Percentiles rank a stretch among this genome's conserved stretches.
Evolutionary conservation across 768 basidiomycete genomes (phyloP).

Genomic region (Naganishia randhawae): DNA sequence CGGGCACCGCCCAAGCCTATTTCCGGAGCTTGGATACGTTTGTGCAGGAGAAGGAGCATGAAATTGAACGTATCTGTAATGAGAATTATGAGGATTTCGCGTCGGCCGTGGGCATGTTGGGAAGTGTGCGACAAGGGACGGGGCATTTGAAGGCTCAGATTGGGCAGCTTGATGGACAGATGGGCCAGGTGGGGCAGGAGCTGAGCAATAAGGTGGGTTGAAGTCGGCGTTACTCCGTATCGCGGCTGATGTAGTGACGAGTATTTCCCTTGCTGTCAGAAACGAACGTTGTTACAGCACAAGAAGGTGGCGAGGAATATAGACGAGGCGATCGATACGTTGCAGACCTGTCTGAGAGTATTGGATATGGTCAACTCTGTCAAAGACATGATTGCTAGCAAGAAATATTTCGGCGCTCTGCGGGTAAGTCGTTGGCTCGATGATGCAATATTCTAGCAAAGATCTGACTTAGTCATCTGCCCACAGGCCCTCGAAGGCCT

Average conservation of each 20-base stretch:
- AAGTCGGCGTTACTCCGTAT: background rate
- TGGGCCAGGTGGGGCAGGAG: slow-evolving; percentile 78
- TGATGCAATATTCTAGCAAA: background rate
- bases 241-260: background rate
- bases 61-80: slow-evolving; percentile 92
- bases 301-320: slow-evolving; percentile 90
- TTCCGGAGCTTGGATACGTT: slow-evolving; percentile 79
- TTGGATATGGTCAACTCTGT: slow-evolving; percentile 90
- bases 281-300: slow-evolving; percentile 78
- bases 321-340: slow-evolving; percentile 91
- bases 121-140: slow-evolving; percentile 93
- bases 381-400: slow-evolving; percentile 84
- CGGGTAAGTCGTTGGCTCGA: slow-evolving; percentile 60
- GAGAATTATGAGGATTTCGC: slow-evolving; percentile 98
- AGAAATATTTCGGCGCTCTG: slow-evolving; percentile 94
- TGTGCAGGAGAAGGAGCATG: slow-evolving; percentile 87
- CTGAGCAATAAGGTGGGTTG: slow-evolving; percentile 70
- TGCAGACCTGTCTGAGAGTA: slow-evolving; percentile 86
- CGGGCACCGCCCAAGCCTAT: slow-evolving; percentile 81
- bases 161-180: slow-evolving; percentile 77
- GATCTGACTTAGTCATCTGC: background rate
- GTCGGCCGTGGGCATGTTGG: slow-evolving; percentile 89
- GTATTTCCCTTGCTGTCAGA: slow-evolving; percentile 51
- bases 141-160: slow-evolving; percentile 89
- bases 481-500: slow-evolving; percentile 89